Evolutionary conservation across 2,329 filamentous ascomycete genomes (phyloP), one percentile per base, ranked within the genome.

Genomic region (Lachnellula cervina): DNA sequence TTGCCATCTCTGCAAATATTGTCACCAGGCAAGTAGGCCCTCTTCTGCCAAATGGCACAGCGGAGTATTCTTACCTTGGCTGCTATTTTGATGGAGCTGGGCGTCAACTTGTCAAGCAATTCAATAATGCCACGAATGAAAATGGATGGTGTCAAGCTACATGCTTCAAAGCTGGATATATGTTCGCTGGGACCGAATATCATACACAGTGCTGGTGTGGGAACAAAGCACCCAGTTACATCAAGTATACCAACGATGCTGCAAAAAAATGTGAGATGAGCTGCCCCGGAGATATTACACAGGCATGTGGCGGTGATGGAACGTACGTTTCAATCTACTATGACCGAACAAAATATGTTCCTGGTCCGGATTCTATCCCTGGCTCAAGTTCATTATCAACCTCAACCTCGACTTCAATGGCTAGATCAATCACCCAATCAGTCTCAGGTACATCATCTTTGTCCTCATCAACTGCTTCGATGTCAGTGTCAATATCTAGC

Each of bases 71-170:
- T 25, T 73, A 70, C 58, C 62, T 75, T 5, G 74, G 73, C 17
- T 76, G 74, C 51, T 75, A 74, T 59, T 63, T 66, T 25, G 73
- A 75, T 55, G 69, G 66, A 5, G 58, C 60, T 44, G 71, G 71
- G 28, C 68, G 73, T n/a, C 67, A 71, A 25, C 58, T 74, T 14
- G 45, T 58, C 11, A 69, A 59, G 7, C 62, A 67, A 21, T 66
- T 68, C 23, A 69, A 68, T 55, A 64, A 55, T 13, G 61, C 58
- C 3, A 66, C 62, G n/a, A 69, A 70, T 53, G 68, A 71, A 2
- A 69, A 71, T 52, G 72, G 69, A 5, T 63, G 71, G 42, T 73
- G 71, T 38, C 69, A 70, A 45, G 61, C 59, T 0, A 63, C 64
- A 6, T 71, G 69, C 40, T 59, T 66, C 17, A 59, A 51, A 28